Percentiles rank a stretch among this genome's conserved stretches.
Conservation (phyloP, 495 filamentous ascomycete genomes). For the Cairneyella variabilis region DNA sequence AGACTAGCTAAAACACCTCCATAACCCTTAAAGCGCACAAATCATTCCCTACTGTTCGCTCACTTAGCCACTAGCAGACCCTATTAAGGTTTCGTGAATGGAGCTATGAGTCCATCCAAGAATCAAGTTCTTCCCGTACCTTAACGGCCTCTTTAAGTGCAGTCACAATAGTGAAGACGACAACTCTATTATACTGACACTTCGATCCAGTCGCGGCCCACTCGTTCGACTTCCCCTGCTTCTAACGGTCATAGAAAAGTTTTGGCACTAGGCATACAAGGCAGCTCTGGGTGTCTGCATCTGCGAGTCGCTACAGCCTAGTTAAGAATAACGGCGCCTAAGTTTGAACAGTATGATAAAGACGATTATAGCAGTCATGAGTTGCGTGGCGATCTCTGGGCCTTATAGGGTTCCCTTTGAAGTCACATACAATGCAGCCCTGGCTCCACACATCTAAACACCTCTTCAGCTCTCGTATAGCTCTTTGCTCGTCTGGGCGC, state of each 20-base stretch:
- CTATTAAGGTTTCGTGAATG: conserved; percentile 10
- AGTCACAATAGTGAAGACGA: not conserved
- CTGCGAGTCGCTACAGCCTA: not conserved
- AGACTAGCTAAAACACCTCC: no score
- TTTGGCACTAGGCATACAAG: not conserved
- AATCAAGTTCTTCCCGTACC: conserved; percentile 3
- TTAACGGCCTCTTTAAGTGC: not conserved
- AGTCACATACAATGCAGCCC: conserved; percentile 1
- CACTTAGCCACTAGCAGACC: conserved; percentile 8
- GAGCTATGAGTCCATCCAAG: conserved; percentile 9
- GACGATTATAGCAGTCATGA: not conserved
- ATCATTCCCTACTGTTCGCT: conserved; percentile 7
- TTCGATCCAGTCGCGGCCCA: not conserved
- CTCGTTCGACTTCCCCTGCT: not conserved
- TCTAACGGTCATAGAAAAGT: not conserved
- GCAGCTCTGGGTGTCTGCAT: not conserved
- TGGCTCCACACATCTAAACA: conserved; percentile 1
- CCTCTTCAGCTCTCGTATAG: not conserved
- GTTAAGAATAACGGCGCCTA: not conserved
- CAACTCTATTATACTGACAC: conserved; percentile 1
- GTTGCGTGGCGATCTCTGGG: not conserved
- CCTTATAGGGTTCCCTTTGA: not conserved
- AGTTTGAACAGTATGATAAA: not conserved
- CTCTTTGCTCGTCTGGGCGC: not conserved
- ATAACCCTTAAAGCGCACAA: conserved; percentile 3